Evolutionary conservation across 768 basidiomycete genomes (phyloP).

Genomic region (Mycena filopes): DNA sequence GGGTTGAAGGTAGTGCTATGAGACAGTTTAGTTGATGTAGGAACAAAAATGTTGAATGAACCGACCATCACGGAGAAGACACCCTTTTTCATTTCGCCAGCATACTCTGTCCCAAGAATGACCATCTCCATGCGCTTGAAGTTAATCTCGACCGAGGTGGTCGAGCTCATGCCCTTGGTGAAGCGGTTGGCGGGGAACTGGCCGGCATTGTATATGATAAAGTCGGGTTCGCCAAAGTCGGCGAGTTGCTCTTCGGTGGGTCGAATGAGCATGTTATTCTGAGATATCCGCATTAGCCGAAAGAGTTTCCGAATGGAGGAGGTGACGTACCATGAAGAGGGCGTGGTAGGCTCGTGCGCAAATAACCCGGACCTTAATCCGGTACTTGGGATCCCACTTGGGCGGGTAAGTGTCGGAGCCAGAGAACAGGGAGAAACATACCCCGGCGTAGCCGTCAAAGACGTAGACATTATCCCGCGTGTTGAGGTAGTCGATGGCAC

Average conservation of each 20-base stretch:
- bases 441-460: slow-evolving; percentile 95
- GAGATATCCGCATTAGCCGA: slow-evolving; percentile 35
- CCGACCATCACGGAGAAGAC: slow-evolving; percentile 97
- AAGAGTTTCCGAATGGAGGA: slow-evolving; percentile 34
- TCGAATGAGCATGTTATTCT: slow-evolving; percentile 99
- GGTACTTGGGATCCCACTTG: slow-evolving; percentile 98
- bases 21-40: slow-evolving; percentile 27
- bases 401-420: slow-evolving; percentile 24
- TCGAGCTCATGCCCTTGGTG: slow-evolving; percentile 99
- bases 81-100: slow-evolving; percentile 99
- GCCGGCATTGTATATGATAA: slow-evolving; percentile 99
- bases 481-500: slow-evolving; percentile 98
- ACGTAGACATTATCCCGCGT: slow-evolving; percentile 98
- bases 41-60: slow-evolving; percentile 10
- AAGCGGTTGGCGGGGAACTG: slow-evolving; percentile 99
- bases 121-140: slow-evolving; percentile 99
- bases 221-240: slow-evolving; percentile 97
- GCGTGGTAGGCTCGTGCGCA: slow-evolving; percentile 99
- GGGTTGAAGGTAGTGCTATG: slow-evolving; percentile 94
- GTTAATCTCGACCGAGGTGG: slow-evolving; percentile 99
- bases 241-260: slow-evolving; percentile 95
- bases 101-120: slow-evolving; percentile 97
- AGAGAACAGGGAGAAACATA: slow-evolving; percentile 46
- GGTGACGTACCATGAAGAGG: slow-evolving; percentile 88
- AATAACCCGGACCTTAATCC: slow-evolving; percentile 99